A percentile compares a stretch with the other conserved stretches of the same genome.
Evolutionary conservation across 129 eudicot genomes (phyloP).

Genomic region (Cynara cardunculus): DNA sequence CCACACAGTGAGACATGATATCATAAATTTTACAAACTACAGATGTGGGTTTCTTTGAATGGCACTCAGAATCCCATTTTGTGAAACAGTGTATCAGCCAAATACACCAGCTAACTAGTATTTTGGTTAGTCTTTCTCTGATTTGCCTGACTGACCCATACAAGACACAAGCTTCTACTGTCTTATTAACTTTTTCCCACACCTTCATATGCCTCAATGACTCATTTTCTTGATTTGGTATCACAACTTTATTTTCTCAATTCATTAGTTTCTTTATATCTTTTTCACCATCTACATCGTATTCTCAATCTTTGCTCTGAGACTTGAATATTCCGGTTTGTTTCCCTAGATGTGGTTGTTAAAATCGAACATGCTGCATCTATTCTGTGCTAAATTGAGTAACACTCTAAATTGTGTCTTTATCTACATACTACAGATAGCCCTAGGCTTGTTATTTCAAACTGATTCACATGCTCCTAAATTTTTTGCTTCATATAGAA

Average conservation of each 20-base stretch:
- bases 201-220: not conserved
- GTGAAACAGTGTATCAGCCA: not conserved
- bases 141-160: not conserved
- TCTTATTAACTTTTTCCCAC: not conserved
- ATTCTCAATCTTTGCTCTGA: not conserved
- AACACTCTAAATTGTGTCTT: not conserved
- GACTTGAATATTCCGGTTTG: not conserved
- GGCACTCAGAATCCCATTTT: slow-evolving; percentile 3
- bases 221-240: not conserved
- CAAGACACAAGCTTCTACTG: slow-evolving; percentile 1
- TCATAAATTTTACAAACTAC: not conserved
- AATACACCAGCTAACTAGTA: not conserved
- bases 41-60: not conserved
- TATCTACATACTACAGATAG: not conserved
- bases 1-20: not conserved
- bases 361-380: not conserved
- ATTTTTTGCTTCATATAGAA: not conserved
- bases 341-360: not conserved
- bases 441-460: not conserved
- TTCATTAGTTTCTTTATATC: not conserved
- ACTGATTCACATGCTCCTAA: not conserved
- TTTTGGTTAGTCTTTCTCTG: not conserved
- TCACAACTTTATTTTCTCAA: not conserved
- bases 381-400: not conserved
- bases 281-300: not conserved